These are phyloP conservation scores for Proliferodiscus dingleyae DNA, from an alignment of 2,329 filamentous ascomycete species.

Conservation along the genomic window DNA sequence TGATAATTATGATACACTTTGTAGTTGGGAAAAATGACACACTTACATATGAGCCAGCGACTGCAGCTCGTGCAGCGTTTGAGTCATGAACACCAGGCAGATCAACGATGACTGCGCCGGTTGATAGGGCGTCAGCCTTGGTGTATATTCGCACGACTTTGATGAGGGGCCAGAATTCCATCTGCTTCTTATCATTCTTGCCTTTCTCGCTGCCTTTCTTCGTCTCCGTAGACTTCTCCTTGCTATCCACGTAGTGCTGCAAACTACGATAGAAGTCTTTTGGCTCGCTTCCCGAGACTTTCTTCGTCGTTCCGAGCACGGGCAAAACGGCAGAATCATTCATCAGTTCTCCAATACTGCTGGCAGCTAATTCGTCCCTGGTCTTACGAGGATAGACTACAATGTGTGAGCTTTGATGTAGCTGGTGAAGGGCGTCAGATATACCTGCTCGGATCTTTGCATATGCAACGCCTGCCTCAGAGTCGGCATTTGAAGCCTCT, in stretches of 20 bases:
- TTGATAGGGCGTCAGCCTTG: slow-evolving; percentile 41
- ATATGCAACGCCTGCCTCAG: slow-evolving; percentile 41
- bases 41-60: slow-evolving; percentile 41
- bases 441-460: slow-evolving; percentile 43
- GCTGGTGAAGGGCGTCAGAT: slow-evolving; percentile 28
- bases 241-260: slow-evolving; percentile 24
- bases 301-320: slow-evolving; percentile 20
- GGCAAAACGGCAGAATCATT: slow-evolving; percentile 9
- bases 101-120: slow-evolving; percentile 48
- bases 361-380: slow-evolving; percentile 33
- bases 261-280: slow-evolving; percentile 19
- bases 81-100: slow-evolving; percentile 50
- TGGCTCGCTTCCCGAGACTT: slow-evolving; percentile 12
- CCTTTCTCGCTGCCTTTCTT: slow-evolving; percentile 37
- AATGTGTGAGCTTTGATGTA: slow-evolving; percentile 27
- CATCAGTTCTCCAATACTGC: slow-evolving; percentile 22
- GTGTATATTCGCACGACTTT: slow-evolving; percentile 38
- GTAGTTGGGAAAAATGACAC: background rate
- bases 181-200: slow-evolving; percentile 26
- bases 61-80: slow-evolving; percentile 42
- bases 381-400: slow-evolving; percentile 41
- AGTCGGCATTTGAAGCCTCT: slow-evolving; percentile 17
- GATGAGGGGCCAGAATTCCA: slow-evolving; percentile 38
- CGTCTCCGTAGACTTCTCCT: slow-evolving; percentile 30
- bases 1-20: too few relatives aligned